phyloP scores from a whole-genome alignment of 2,329 filamentous ascomycete genomes.

The Trichophyton verrucosum region DNA sequence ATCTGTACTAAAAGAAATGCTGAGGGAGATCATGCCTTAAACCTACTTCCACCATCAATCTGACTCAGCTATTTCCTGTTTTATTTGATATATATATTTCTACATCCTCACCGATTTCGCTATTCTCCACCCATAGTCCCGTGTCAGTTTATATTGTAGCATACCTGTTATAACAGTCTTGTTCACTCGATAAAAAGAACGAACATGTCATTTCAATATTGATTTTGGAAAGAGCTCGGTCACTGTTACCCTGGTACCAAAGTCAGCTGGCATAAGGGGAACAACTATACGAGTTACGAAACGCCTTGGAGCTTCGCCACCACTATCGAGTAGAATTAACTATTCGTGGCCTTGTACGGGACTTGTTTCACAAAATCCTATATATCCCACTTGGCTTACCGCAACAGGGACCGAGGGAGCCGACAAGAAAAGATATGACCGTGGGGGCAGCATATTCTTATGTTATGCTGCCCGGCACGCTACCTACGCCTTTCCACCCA shows the following conservation, averaged over 20 bases:
- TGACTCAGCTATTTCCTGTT: not conserved
- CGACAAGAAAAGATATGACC: not conserved
- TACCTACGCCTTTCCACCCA: not conserved
- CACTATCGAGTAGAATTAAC: not conserved
- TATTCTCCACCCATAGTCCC: not conserved
- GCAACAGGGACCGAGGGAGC: not conserved
- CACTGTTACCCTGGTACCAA: too few species aligned
- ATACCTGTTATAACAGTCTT: not conserved
- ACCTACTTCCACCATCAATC: not conserved
- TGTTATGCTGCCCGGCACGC: not conserved
- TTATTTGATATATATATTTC: not conserved
- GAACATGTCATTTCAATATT: not conserved
- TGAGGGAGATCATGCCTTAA: not conserved
- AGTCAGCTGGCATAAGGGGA: not conserved
- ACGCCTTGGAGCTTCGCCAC: not conserved
- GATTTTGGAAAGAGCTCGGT: not conserved
- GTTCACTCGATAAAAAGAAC: not conserved
- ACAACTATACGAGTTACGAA: not conserved
- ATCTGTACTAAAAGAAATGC: slow-evolving; percentile 2
- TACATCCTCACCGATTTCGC: not conserved
- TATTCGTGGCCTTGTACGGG: not conserved
- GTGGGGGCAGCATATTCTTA: not conserved
- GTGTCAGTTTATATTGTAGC: not conserved
- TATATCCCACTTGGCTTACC: not conserved
- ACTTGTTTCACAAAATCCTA: not conserved